phyloP scores from a whole-genome alignment of 441 rosid genomes.

The Pelargonium australe region DNA sequence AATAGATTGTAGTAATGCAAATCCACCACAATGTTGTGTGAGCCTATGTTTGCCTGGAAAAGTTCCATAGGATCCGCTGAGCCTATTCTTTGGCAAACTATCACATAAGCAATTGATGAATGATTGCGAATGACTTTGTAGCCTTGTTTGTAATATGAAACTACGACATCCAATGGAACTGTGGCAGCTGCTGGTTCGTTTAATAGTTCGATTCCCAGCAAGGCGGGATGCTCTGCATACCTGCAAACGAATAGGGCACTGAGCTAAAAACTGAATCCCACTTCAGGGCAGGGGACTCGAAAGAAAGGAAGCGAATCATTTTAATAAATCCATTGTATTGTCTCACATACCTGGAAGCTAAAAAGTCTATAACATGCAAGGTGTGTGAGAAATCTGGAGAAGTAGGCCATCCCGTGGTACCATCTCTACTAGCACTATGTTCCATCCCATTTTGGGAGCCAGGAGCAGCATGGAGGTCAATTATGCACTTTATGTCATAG shows the following conservation, averaged over 20 bases:
- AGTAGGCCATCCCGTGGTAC: constrained; percentile 51
- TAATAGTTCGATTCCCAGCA: constrained; percentile 63
- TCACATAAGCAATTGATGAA: constrained; percentile 50
- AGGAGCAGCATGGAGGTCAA: constrained; percentile 82
- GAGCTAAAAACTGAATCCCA: neutral
- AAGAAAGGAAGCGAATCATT: neutral
- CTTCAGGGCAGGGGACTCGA: neutral
- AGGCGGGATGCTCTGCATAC: constrained; percentile 51
- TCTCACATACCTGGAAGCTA: constrained; percentile 53
- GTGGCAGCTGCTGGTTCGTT: constrained; percentile 58
- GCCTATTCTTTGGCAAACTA: constrained; percentile 70
- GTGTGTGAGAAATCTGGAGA: constrained; percentile 49
- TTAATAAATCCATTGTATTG: neutral
- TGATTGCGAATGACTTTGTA: constrained; percentile 49
- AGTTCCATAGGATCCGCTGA: constrained; percentile 64
- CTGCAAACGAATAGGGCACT: constrained; percentile 27
- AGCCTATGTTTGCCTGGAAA: constrained; percentile 53
- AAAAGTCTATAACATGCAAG: constrained; percentile 53
- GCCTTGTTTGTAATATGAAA: constrained; percentile 56
- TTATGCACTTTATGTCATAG: constrained; percentile 58
- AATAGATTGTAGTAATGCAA: constrained; percentile 74
- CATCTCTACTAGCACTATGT: constrained; percentile 73
- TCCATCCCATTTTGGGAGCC: constrained; percentile 84
- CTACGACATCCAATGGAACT: constrained; percentile 47
- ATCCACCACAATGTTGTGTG: constrained; percentile 56